Percentiles rank a stretch among this genome's conserved stretches.
phyloP scores from a whole-genome alignment of 345 rosid genomes.

The Eucalyptus pumila region DNA sequence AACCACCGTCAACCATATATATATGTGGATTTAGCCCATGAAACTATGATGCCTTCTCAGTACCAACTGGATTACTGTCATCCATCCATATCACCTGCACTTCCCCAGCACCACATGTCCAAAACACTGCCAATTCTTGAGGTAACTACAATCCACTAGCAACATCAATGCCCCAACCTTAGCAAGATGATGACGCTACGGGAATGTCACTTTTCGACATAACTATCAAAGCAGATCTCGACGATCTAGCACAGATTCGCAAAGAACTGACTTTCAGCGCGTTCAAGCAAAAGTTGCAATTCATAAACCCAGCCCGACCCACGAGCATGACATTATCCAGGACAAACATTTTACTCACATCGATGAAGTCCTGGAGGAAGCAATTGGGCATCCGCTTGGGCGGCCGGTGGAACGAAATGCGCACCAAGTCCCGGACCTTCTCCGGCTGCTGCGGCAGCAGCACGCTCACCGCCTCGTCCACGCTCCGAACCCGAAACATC shows the following conservation, averaged over 20 bases:
- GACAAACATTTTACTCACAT: conserved; percentile 2
- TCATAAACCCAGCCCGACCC: not conserved
- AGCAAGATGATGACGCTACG: not conserved
- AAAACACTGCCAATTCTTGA: not conserved
- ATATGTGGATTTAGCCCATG: not conserved
- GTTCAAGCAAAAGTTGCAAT: not conserved
- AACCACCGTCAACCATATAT: not conserved
- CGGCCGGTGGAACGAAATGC: conserved; percentile 50
- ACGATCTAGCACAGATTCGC: not conserved
- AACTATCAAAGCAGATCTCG: not conserved
- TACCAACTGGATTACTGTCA: not conserved
- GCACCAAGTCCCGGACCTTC: conserved; percentile 32
- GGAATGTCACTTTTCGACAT: not conserved
- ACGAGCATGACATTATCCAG: not conserved
- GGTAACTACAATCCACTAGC: not conserved
- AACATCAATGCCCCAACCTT: not conserved
- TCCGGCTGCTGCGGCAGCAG: conserved; percentile 63
- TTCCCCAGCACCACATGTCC: not conserved
- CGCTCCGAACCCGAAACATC: conserved; percentile 41
- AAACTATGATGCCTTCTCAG: not conserved
- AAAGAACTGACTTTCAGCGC: not conserved
- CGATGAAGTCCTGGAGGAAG: conserved; percentile 62
- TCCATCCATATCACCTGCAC: not conserved
- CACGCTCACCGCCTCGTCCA: conserved; percentile 41
- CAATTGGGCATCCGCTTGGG: conserved; percentile 47